A percentile compares a stretch with the other conserved stretches of the same genome.
Evolutionary conservation across 106 monocot species (phyloP).

Genomic region (Dendrobium huoshanense): DNA sequence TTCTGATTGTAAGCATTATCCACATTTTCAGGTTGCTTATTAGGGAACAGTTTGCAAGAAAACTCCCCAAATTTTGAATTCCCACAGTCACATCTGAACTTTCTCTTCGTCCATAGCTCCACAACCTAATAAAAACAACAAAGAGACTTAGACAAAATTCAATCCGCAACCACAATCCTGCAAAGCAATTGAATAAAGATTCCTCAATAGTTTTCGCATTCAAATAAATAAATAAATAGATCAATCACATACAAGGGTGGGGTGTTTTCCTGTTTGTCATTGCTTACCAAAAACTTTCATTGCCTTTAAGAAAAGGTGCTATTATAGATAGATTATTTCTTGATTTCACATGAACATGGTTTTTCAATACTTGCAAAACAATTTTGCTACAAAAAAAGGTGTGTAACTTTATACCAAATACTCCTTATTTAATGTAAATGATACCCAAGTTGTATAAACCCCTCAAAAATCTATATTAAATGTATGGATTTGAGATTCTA

Average conservation of each 20-base stretch:
- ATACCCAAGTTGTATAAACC: not conserved
- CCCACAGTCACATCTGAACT: conserved; percentile 92
- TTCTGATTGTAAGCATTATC: conserved; percentile 87
- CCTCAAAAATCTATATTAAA: not conserved
- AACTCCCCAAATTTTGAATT: conserved; percentile 82
- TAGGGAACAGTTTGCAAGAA: conserved; percentile 64
- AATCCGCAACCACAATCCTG: not conserved
- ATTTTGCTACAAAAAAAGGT: not conserved
- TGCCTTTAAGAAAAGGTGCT: not conserved
- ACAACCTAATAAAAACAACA: conserved; percentile 47
- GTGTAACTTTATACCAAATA: not conserved
- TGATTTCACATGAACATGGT: not conserved
- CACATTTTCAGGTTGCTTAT: conserved; percentile 64
- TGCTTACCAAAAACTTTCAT: not conserved
- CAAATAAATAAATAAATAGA: too few relatives aligned
- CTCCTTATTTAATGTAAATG: not conserved
- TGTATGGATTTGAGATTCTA: not conserved
- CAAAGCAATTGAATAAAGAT: not conserved
- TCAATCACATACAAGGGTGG: too few relatives aligned
- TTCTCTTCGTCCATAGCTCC: conserved; percentile 98
- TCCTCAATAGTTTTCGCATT: not conserved
- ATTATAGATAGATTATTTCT: not conserved
- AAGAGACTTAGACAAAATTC: not conserved
- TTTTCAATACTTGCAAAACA: not conserved
- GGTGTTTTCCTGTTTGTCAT: too few relatives aligned